These are phyloP conservation scores for Sequoiadendron giganteum DNA, from an alignment of 75 land plant genomes.

Conservation along the genomic window DNA sequence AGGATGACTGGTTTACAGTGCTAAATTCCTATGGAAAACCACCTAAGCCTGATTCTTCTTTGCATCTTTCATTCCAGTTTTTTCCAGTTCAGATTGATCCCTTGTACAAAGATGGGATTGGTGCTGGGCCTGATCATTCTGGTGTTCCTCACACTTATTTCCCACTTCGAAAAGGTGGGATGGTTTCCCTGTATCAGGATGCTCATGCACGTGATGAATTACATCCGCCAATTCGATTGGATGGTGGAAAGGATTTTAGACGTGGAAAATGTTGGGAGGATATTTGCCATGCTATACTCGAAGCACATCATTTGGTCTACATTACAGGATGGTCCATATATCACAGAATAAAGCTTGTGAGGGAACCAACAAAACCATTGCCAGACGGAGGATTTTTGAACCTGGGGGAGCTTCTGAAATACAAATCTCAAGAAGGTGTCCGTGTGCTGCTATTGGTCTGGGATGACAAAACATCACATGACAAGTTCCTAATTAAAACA, in stretches of 20 bases:
- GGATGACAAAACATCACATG: conserved; percentile 97
- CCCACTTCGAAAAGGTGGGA: conserved; percentile 62
- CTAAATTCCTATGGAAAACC: conserved; percentile 53
- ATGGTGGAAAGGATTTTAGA: conserved; percentile 35
- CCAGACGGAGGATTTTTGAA: conserved; percentile 58
- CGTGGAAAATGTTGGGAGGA: conserved; percentile 89
- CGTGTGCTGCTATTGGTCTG: conserved; percentile 82
- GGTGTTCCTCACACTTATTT: conserved; percentile 73
- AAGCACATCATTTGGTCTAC: conserved; percentile 90
- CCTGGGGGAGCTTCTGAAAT: conserved; percentile 88
- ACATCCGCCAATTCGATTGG: conserved; percentile 58
- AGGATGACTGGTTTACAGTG: conserved; percentile 65
- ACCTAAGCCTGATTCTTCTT: conserved; percentile 43
- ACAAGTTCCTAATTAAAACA: conserved; percentile 49
- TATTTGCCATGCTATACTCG: conserved; percentile 83
- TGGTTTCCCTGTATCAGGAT: conserved; percentile 84
- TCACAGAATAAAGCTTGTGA: conserved; percentile 68
- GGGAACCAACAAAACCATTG: conserved; percentile 59
- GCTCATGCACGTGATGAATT: conserved; percentile 64
- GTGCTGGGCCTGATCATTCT: conserved; percentile 25
- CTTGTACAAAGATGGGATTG: conserved; percentile 39
- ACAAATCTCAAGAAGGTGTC: conserved; percentile 85
- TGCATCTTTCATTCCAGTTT: conserved; percentile 46
- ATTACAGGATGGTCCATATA: conserved; percentile 94
- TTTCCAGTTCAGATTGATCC: conserved; percentile 34